These are phyloP conservation scores for Saccharomyces kudriavzevii DNA, from an alignment of 805 yeast genomes.

Conservation along the genomic window DNA sequence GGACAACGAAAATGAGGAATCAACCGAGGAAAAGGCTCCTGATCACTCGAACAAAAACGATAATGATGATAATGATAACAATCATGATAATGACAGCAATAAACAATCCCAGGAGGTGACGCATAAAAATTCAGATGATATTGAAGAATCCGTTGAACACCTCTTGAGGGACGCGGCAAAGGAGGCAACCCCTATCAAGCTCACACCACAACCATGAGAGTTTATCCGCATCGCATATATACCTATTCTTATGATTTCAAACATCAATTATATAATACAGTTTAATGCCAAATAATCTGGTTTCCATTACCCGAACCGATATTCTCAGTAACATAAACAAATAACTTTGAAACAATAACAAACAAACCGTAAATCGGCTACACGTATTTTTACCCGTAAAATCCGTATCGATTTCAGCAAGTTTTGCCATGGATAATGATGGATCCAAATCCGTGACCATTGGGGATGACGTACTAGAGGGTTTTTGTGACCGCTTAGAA, in stretches of 20 bases:
- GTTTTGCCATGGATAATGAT: background rate
- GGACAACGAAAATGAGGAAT: background rate
- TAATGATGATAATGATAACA: background rate
- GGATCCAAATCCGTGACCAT: background rate
- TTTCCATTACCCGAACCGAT: background rate
- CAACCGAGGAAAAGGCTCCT: background rate
- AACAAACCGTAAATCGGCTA: background rate
- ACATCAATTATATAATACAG: background rate
- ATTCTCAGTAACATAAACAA: background rate
- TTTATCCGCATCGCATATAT: background rate
- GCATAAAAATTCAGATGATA: background rate
- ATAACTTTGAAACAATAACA: background rate
- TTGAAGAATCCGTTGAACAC: constrained; percentile 16
- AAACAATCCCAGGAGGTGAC: background rate
- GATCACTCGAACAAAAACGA: background rate
- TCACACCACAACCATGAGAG: constrained; percentile 5
- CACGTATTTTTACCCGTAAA: background rate
- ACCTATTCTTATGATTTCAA: background rate
- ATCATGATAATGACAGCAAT: background rate
- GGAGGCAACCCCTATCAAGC: constrained; percentile 15
- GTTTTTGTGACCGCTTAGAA: background rate
- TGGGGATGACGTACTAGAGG: background rate
- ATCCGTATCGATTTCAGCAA: background rate
- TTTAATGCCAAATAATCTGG: background rate
- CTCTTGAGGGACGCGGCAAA: constrained; percentile 15